Evolutionary conservation across 1,284 basidiomycete genomes (phyloP), one percentile per base, ranked within the genome.

Genomic region (Melampsora occidentalis): DNA sequence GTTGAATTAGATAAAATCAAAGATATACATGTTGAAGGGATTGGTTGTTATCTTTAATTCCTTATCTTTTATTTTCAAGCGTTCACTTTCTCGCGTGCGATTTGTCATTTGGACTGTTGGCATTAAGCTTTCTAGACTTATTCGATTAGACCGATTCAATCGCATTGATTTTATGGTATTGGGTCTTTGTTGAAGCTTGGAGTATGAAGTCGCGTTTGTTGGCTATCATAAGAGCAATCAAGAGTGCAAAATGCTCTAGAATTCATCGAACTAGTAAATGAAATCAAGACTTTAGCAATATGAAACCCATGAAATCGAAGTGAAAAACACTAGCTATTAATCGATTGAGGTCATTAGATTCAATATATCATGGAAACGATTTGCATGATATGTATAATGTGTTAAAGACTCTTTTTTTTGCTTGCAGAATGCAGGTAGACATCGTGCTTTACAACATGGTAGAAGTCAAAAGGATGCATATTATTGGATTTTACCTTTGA

Each of bases 21-120:
- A 57, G 86, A 88, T 73, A 88, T 90, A 82, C 94, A 94, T 81
- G 93, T 94, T 18, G 92, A 93, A 80, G 87, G 89, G 0, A 86
- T 96, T 16, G 92, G 93, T n/a, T 87, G 95, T 33, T 97, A 97
- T 84, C 97, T 95, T 83, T 88, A 89, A 71, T 97, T 95, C 85
- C 86, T 97, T 12, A 88, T 89, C 2, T 88, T 88, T 77, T 97
- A 97, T 85, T 91, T 93, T 0, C 87, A 87, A 51, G 89, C 90
- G 90, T 20, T 87, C 91, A 77, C 90, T 90, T 4, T 87, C 91
- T 3, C 82, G 82, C 3, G 83, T 90, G 25, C 91, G 91, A 0
- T 79, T 88, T 33, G 68, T 86, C 16, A 88, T 87, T 80, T 90
- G 88, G 76, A 87, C 89, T 83, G 51, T 75, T 22, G 69, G 79